Percentiles rank a stretch among this genome's conserved stretches.
These are phyloP conservation scores for Aureobasidium sp. DNA, from an alignment of 2,329 filamentous ascomycete genomes.

Conservation along the genomic window DNA sequence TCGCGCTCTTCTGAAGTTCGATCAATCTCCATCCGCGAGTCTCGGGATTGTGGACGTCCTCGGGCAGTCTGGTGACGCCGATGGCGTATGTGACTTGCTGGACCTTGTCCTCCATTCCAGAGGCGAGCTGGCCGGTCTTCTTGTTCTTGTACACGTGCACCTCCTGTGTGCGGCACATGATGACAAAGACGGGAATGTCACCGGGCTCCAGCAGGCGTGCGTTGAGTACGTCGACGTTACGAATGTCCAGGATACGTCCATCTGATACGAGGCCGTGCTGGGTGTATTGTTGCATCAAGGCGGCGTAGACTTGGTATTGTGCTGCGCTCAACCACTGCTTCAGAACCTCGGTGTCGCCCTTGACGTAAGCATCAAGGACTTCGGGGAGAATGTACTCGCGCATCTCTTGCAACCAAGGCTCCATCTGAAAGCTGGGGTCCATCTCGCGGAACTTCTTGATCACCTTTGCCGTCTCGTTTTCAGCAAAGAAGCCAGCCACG, in stretches of 20 bases:
- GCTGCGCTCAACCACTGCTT: conserved; percentile 95
- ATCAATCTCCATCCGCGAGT: conserved; percentile 96
- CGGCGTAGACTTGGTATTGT: conserved; percentile 93
- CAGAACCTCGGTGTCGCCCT: conserved; percentile 83
- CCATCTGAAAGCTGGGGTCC: conserved; percentile 89
- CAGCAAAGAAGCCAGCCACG: conserved; percentile 91
- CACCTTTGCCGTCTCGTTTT: conserved; percentile 95
- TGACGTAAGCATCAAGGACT: conserved; percentile 95
- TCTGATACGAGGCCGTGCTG: conserved; percentile 90
- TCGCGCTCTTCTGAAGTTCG: conserved; percentile 95
- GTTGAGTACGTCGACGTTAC: conserved; percentile 81
- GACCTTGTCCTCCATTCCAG: conserved; percentile 97
- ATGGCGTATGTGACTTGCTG: conserved; percentile 98
- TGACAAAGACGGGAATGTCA: conserved; percentile 91
- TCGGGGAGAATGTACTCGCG: conserved; percentile 97
- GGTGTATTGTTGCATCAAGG: conserved; percentile 93
- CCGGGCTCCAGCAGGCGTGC: conserved; percentile 77
- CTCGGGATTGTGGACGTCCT: conserved; percentile 95
- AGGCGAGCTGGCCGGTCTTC: conserved; percentile 82
- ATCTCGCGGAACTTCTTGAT: conserved; percentile 97
- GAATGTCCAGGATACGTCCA: conserved; percentile 89
- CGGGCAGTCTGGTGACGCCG: conserved; percentile 84
- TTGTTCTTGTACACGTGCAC: conserved; percentile 94
- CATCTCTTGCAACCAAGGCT: conserved; percentile 90
- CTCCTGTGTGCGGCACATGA: conserved; percentile 93